These are phyloP conservation scores for Trametes cinnabarina DNA, from an alignment of 768 basidiomycete species.

Conservation along the genomic window DNA sequence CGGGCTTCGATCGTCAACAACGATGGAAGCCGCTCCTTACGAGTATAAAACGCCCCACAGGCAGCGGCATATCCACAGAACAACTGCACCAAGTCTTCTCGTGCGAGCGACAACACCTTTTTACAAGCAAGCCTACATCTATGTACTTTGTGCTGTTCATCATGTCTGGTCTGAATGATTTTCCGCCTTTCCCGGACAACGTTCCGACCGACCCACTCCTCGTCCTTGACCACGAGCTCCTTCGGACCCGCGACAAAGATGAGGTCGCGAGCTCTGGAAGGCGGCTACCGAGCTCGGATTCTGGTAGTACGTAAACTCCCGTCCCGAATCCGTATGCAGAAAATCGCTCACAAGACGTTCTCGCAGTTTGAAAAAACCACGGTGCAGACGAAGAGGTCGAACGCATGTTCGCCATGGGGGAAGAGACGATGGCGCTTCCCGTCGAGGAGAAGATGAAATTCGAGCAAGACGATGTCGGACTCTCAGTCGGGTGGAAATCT, in stretches of 20 bases:
- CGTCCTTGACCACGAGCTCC: conserved; percentile 42
- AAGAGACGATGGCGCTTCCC: conserved; percentile 39
- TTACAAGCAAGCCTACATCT: too few species aligned
- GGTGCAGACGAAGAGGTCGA: conserved; percentile 36
- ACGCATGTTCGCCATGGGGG: conserved; percentile 43
- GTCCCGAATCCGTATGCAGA: not conserved
- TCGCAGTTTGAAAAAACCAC: conserved; percentile 43
- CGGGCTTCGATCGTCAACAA: too few species aligned
- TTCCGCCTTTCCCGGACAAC: conserved; percentile 44
- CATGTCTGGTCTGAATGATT: conserved; percentile 34
- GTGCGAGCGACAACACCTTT: too few species aligned
- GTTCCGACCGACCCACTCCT: conserved; percentile 45
- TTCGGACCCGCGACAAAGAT: conserved; percentile 33
- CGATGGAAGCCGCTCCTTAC: too few species aligned
- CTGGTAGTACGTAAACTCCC: conserved; percentile 46
- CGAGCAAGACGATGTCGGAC: conserved; percentile 43
- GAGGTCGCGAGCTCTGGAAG: conserved; percentile 45
- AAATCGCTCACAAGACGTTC: not conserved
- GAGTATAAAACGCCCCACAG: too few species aligned
- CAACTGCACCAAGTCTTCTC: too few species aligned
- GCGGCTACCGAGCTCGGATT: conserved; percentile 50
- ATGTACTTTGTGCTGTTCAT: too few species aligned
- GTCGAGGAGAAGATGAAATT: conserved; percentile 42
- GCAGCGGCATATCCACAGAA: too few species aligned
- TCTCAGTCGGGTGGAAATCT: conserved; percentile 37